phyloP scores from a whole-genome alignment of 257 asterid species.

The Schizonepeta tenuifolia region DNA sequence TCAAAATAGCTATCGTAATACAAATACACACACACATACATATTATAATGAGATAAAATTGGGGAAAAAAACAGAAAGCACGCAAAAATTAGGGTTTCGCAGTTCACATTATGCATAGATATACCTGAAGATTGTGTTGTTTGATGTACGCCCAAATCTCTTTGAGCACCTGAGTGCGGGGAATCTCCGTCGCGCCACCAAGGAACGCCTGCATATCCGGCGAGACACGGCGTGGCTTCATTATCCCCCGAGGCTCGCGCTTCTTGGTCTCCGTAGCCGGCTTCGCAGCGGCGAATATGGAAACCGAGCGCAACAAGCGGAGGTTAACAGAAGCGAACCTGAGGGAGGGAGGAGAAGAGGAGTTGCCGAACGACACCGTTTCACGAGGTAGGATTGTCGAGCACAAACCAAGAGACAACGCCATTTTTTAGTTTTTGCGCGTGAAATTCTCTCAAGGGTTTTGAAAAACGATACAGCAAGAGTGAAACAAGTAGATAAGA shows the following conservation, averaged over 20 bases:
- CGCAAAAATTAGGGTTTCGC: slow-evolving; percentile 18
- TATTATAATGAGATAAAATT: not conserved
- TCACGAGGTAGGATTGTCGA: slow-evolving; percentile 44
- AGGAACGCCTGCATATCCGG: slow-evolving; percentile 89
- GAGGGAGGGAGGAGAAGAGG: slow-evolving; percentile 33
- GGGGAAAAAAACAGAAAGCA: not conserved
- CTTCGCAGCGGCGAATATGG: slow-evolving; percentile 57
- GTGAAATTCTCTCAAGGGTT: not conserved
- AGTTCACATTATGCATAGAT: not conserved
- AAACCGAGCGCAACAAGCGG: slow-evolving; percentile 43
- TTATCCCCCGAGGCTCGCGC: slow-evolving; percentile 78
- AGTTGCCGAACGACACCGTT: slow-evolving; percentile 40
- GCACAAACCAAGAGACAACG: slow-evolving; percentile 52
- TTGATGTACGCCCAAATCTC: slow-evolving; percentile 88
- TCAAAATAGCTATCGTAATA: not conserved
- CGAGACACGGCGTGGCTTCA: slow-evolving; percentile 83
- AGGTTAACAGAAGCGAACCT: slow-evolving; percentile 36
- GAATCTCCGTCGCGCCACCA: slow-evolving; percentile 79
- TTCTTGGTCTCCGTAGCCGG: slow-evolving; percentile 68
- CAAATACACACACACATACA: not conserved
- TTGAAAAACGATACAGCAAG: not conserved
- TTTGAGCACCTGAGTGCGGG: slow-evolving; percentile 76
- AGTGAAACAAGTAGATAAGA: slow-evolving; percentile 38
- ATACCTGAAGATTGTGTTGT: slow-evolving; percentile 78
- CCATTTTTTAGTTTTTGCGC: slow-evolving; percentile 43